A percentile compares a stretch with the other conserved stretches of the same genome.
phyloP scores from a whole-genome alignment of 2,329 filamentous ascomycete species.

The Pezicula neosporulosa region DNA sequence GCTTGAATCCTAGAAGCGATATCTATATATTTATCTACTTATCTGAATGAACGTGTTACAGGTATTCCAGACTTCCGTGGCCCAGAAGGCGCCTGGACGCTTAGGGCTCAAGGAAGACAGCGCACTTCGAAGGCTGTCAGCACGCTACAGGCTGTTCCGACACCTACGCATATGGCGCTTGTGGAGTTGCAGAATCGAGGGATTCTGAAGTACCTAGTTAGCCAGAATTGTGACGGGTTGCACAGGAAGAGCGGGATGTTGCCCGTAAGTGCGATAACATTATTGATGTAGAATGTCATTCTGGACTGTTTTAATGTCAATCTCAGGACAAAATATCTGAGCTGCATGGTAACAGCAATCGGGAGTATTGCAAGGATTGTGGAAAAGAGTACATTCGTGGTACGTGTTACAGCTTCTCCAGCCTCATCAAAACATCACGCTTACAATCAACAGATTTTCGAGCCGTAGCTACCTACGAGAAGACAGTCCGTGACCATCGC shows the following conservation, averaged over 20 bases:
- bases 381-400: constrained; percentile 41
- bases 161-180: constrained; percentile 43
- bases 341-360: constrained; percentile 45
- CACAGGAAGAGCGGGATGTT: constrained; percentile 43
- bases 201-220: constrained; percentile 39
- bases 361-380: constrained; percentile 40
- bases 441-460: constrained; percentile 34
- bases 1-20: neutral
- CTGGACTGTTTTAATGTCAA: neutral
- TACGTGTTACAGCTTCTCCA: constrained; percentile 13
- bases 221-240: constrained; percentile 42
- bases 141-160: constrained; percentile 41
- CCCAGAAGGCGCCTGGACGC: constrained; percentile 42
- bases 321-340: constrained; percentile 39
- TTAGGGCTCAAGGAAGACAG: constrained; percentile 37
- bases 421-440: neutral
- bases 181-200: constrained; percentile 39
- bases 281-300: neutral
- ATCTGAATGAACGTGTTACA: constrained; percentile 9
- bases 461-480: constrained; percentile 40
- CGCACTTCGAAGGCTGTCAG: constrained; percentile 28
- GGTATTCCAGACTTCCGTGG: constrained; percentile 47
- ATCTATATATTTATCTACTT: neutral
- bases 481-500: constrained; percentile 40
- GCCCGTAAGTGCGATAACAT: constrained; percentile 28